Percentiles rank a stretch among this genome's conserved stretches.
These are phyloP conservation scores for Tolypocladium pustulatum DNA, from an alignment of 2,329 filamentous ascomycete species.

Conservation along the genomic window DNA sequence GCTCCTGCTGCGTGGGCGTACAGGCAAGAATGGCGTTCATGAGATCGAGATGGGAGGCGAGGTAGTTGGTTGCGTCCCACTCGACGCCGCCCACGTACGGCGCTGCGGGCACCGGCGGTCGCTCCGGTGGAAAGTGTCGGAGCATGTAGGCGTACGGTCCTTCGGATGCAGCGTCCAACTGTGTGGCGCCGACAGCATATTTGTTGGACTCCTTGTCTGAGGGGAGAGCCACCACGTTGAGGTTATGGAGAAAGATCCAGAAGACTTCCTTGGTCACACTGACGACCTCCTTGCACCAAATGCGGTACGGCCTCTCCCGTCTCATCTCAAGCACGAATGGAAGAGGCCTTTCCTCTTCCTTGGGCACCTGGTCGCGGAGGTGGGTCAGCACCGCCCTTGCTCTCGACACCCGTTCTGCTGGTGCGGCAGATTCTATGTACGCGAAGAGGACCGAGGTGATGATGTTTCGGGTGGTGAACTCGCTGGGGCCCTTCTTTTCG, in stretches of 20 bases:
- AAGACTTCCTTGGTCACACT: slow-evolving; percentile 97
- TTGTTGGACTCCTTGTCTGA: slow-evolving; percentile 22
- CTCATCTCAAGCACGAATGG: slow-evolving; percentile 87
- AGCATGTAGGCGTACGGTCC: slow-evolving; percentile 51
- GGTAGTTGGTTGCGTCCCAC: slow-evolving; percentile 96
- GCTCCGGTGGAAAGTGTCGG: slow-evolving; percentile 71
- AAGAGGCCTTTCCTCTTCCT: slow-evolving; percentile 65
- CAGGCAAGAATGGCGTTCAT: slow-evolving; percentile 84
- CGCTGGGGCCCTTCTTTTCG: slow-evolving; percentile 95
- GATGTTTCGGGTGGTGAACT: slow-evolving; percentile 87
- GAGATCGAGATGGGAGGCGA: slow-evolving; percentile 85
- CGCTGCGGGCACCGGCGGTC: slow-evolving; percentile 83
- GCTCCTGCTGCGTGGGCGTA: slow-evolving; percentile 55
- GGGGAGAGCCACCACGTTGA: slow-evolving; percentile 72
- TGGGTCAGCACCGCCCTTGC: slow-evolving; percentile 68
- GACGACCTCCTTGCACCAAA: slow-evolving; percentile 88
- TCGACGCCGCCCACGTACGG: slow-evolving; percentile 96
- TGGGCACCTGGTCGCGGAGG: slow-evolving; percentile 67
- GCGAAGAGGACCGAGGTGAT: slow-evolving; percentile 84
- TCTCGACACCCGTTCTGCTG: slow-evolving; percentile 53
- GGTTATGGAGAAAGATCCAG: slow-evolving; percentile 95
- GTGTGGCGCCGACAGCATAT: slow-evolving; percentile 2
- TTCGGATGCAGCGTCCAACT: slow-evolving; percentile 10
- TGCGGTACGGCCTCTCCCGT: slow-evolving; percentile 73
- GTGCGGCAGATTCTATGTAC: slow-evolving; percentile 62